Evolutionary conservation across 306 rosid genomes (phyloP).

Genomic region (Nissolia schottii): DNA sequence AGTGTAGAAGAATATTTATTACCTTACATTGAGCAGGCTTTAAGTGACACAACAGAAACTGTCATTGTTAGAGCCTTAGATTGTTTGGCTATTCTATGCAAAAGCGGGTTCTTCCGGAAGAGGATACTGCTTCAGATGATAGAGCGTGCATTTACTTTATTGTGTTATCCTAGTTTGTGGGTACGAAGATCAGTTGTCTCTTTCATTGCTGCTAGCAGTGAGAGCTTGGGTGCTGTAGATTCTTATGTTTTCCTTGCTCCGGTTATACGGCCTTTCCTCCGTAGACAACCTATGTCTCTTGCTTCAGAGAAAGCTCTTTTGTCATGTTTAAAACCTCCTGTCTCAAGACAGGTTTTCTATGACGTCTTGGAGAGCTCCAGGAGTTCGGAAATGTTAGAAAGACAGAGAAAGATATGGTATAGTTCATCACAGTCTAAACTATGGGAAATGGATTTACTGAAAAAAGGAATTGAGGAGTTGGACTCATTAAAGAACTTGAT

Average conservation of each 20-base stretch:
- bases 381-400: constrained; percentile 94
- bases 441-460: constrained; percentile 87
- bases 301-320: constrained; percentile 78
- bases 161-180: constrained; percentile 91
- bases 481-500: constrained; percentile 60
- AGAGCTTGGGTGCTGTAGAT: constrained; percentile 90
- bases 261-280: constrained; percentile 77
- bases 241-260: constrained; percentile 93
- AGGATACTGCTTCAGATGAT: constrained; percentile 90
- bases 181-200: constrained; percentile 84
- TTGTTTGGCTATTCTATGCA: constrained; percentile 82
- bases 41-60: constrained; percentile 72
- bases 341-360: constrained; percentile 65
- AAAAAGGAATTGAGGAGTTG: constrained; percentile 63
- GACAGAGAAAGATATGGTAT: constrained; percentile 99
- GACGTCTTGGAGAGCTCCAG: constrained; percentile 82
- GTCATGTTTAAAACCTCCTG: constrained; percentile 82
- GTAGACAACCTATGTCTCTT: constrained; percentile 85
- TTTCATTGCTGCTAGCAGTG: constrained; percentile 90
- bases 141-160: constrained; percentile 82
- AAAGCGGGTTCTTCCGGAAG: constrained; percentile 72
- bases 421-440: constrained; percentile 75
- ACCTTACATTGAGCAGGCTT: constrained; percentile 96
- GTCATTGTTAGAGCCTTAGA: constrained; percentile 88
- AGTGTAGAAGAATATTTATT: constrained; percentile 98